phyloP scores from a whole-genome alignment of 2,329 filamentous ascomycete genomes.

The Graphiopsis chlorocephala region DNA sequence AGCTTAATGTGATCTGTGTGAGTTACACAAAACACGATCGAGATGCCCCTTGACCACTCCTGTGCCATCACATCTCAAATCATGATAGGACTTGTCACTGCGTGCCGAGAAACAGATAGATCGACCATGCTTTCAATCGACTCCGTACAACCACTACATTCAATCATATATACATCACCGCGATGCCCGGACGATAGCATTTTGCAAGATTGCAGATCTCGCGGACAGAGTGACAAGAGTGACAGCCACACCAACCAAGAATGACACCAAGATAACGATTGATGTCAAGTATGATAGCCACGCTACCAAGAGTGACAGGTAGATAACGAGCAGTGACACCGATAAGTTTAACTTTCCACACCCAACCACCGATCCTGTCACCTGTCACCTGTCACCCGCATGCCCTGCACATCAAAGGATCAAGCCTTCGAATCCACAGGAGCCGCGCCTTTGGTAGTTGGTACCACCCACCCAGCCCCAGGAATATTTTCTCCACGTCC shows the following conservation, averaged over 20 bases:
- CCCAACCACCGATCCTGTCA: conserved; percentile 3
- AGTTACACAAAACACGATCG: neutral
- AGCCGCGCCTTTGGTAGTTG: neutral
- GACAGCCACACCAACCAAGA: neutral
- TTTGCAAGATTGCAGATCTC: neutral
- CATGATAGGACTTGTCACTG: neutral
- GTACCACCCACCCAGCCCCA: neutral
- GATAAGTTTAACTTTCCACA: neutral
- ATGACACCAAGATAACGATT: neutral
- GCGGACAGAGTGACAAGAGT: neutral
- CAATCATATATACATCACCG: neutral
- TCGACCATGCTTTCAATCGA: neutral
- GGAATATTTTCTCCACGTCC: neutral
- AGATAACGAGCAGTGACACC: neutral
- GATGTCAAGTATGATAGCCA: no score
- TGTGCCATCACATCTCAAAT: neutral
- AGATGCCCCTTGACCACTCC: neutral
- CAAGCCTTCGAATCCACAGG: neutral
- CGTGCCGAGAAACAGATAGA: neutral
- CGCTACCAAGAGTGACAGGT: neutral
- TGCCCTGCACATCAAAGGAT: conserved; percentile 2
- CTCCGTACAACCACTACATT: neutral
- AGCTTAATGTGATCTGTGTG: neutral
- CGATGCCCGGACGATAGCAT: neutral
- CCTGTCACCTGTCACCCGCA: neutral